Evolutionary conservation across 1,284 basidiomycete species (phyloP), one percentile per base, ranked within the genome.

Genomic region (Clitocybe nebularis): DNA sequence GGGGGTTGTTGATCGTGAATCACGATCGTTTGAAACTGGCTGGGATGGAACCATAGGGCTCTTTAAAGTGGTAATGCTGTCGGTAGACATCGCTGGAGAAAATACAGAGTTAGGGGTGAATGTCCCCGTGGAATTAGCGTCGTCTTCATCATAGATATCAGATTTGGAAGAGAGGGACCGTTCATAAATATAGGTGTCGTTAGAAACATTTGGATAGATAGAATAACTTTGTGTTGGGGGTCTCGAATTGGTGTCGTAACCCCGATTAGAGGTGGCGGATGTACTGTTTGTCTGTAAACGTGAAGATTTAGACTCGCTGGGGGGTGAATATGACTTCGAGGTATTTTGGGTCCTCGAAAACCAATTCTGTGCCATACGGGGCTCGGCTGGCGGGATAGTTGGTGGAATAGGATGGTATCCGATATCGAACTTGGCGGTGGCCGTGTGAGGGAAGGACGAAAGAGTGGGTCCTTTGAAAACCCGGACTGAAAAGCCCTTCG

Each of bases 121-220:
- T 1, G 59, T 57, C 3, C 52, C 46, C 5, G 55, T 70, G 45
- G 62, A 66, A 8, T 63, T 58, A 35, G 61, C 63, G 43, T 72
- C 71, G 43, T 65, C 63, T 14, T 75, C 71, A 0, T 74, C 66
- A 52, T 69, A 69, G 22, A 66, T 54, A 55, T 79, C 77, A 23
- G 71, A 74, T 55, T 77, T 77, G 30, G 74, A 73, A 30, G 68
- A 70, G n/a, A 71, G 53, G 9, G 76, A 74, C 28, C 71, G 72
- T 47, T 81, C 75, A 54, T 83, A 81, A 46, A 81, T 65, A 60
- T 69, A 81, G 13, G 71, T 68, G 43, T 75, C 68, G 42, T 65
- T 63, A 28, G 61, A 56, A 32, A 58, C 51, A 41, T 65, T 63
- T 19, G 74, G 68, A 53, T 75, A 71, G 45, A 79, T 74, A 55